Percentiles rank a stretch among this genome's conserved stretches.
phyloP scores from a whole-genome alignment of 169 alveolate species.

The Ichthyophthirius multifiliis region DNA sequence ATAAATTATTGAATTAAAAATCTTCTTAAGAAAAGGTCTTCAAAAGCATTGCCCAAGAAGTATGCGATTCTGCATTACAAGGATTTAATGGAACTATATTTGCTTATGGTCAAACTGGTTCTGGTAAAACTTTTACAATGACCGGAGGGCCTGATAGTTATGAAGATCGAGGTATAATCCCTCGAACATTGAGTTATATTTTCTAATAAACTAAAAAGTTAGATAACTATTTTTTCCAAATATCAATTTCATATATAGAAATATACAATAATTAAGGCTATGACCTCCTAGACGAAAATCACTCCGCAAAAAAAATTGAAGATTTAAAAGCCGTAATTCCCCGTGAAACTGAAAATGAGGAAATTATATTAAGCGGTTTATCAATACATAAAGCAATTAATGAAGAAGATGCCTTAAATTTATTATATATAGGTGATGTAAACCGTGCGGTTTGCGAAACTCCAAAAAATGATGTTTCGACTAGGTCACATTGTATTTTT shows the following conservation, averaged over 20 bases:
- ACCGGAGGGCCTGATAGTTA: slow-evolving; percentile 87
- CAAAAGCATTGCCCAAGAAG: slow-evolving; percentile 82
- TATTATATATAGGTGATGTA: slow-evolving; percentile 89
- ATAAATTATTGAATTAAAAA: slow-evolving; percentile 66
- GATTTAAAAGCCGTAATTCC: slow-evolving; percentile 84
- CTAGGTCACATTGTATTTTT: slow-evolving; percentile 95
- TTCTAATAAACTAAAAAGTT: slow-evolving; percentile 77
- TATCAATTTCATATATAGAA: slow-evolving; percentile 85
- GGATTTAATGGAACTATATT: slow-evolving; percentile 89
- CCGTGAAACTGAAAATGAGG: slow-evolving; percentile 86
- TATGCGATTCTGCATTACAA: slow-evolving; percentile 59
- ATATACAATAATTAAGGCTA: slow-evolving; percentile 90
- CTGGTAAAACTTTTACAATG: slow-evolving; percentile 88
- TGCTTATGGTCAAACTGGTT: slow-evolving; percentile 90
- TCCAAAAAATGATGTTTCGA: slow-evolving; percentile 93
- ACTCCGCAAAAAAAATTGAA: slow-evolving; percentile 69
- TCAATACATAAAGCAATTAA: slow-evolving; percentile 88
- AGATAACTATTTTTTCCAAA: slow-evolving; percentile 68
- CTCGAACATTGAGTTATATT: slow-evolving; percentile 85
- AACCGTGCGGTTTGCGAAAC: slow-evolving; percentile 94
- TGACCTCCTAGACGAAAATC: slow-evolving; percentile 88
- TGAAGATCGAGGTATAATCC: slow-evolving; percentile 89
- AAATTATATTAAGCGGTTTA: slow-evolving; percentile 85
- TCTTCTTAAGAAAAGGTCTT: slow-evolving; percentile 85
- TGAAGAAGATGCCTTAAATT: slow-evolving; percentile 93